Base-by-base conservation (phyloP, 83 land plant genomes). In the Isoetes engelmannii region DNA sequence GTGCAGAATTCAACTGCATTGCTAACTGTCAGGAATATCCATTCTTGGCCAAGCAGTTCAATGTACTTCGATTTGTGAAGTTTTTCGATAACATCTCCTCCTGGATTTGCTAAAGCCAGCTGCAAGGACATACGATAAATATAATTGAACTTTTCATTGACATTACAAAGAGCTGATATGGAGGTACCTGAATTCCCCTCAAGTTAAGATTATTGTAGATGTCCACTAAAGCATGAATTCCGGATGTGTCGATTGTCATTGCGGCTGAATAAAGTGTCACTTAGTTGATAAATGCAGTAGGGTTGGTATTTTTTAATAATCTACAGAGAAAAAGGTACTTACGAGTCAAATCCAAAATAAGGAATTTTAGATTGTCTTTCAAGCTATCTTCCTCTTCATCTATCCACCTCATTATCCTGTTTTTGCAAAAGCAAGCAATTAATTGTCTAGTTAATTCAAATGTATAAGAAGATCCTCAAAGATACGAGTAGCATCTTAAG, bases 41-140 rank as follows among this genome's bases (percentile, higher is more conserved):
- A 84, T 43, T 84, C 82, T 9, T 76, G 76, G 4, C 89, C 89
- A 4, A 86, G 51, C 3, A 12, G 15, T 44, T 84, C 89, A 0
- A 81, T 68, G 53, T 69, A 71, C 69, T 81, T 79, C 0, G 86
- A 66, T 37, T 77, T 83, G 70, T 76, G 21, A 8, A 86, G 57
- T 65, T 86, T 86, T 80, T 84, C 84, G 79, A 84, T 74, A 63
- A 86, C 81, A 18, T 84, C 89, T 19, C 74, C 65, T 50, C 86
- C 86, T 6, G 87, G 89, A 61, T 86, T 84, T 5, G 80, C 86
- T 68, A 86, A 63, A n/a, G 74, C 87, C 18, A 86, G 78, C 89
- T 86, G 70, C n/a, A 43, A 20, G 19, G 21, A 48, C 55, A 5
- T n/a, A 44, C 18, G 4, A 5, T 45, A 19, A 17, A 17, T 54